Conservation (phyloP, 169 alveolate genomes). For the Plasmodium adleri region DNA sequence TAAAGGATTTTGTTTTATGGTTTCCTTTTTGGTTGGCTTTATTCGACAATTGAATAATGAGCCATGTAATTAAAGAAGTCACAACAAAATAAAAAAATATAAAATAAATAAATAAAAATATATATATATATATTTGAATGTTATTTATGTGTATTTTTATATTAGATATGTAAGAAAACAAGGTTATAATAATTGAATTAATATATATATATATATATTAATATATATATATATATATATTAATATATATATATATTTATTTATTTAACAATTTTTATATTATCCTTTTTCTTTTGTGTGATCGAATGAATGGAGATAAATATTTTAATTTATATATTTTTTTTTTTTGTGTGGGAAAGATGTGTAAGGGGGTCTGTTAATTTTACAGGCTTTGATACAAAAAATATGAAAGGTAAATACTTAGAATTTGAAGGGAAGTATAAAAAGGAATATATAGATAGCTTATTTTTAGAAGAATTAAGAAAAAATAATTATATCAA, state of each 20-base stretch:
- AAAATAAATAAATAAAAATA: too few relatives aligned
- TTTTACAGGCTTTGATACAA: conserved; percentile 49
- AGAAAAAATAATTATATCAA: conserved; percentile 77
- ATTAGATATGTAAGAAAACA: too few relatives aligned
- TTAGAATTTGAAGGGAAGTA: conserved; percentile 12
- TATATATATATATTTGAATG: too few relatives aligned
- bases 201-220: too few relatives aligned
- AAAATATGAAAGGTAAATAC: conserved; percentile 66
- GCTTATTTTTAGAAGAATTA: conserved; percentile 37
- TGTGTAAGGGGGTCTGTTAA: conserved; percentile 21
- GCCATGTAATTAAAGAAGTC: too few relatives aligned
- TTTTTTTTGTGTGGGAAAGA: conserved; percentile 8
- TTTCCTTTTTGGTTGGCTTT: too few relatives aligned
- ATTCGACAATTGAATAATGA: too few relatives aligned
- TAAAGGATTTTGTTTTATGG: too few relatives aligned
- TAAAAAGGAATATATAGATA: conserved; percentile 32
- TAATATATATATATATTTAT: neutral
- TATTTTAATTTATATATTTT: neutral
- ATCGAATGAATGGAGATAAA: conserved; percentile 19
- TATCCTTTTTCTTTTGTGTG: neutral
- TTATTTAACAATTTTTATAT: neutral
- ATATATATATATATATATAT: neutral
- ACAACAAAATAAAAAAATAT: too few relatives aligned
- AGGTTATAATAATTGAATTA: too few relatives aligned
- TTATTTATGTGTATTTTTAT: too few relatives aligned